These are phyloP conservation scores for Nannochloropsis gaditana DNA, from an alignment of 108 stramenopile species.

Conservation along the genomic window DNA sequence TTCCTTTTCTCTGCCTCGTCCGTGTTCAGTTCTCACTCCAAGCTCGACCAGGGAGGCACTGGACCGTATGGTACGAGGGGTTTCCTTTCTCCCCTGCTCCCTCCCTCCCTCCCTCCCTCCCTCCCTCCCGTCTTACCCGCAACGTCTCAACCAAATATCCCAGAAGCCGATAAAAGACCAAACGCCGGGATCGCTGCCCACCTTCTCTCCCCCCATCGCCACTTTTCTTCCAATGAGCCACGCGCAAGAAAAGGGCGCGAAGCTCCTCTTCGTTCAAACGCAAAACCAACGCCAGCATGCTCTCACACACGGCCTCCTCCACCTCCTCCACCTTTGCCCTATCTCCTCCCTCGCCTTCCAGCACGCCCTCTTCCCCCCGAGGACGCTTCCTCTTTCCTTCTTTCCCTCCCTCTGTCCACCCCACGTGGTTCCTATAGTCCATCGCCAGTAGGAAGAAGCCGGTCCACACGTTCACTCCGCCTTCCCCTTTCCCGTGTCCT, in stretches of 20 bases:
- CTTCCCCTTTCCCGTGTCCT: neutral
- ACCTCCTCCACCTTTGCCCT: neutral
- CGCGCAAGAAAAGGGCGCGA: slow-evolving; percentile 38
- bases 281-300: slow-evolving; percentile 40
- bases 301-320: slow-evolving; percentile 18
- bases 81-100: neutral
- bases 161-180: slow-evolving; percentile 42
- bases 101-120: neutral
- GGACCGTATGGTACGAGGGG: slow-evolving; percentile 12
- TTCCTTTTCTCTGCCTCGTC: neutral
- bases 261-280: slow-evolving; percentile 49
- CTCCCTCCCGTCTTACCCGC: slow-evolving; percentile 27
- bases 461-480: neutral
- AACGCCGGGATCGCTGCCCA: neutral
- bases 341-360: neutral
- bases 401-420: neutral
- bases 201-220: neutral
- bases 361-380: neutral
- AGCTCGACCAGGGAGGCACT: neutral
- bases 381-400: neutral
- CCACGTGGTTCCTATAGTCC: slow-evolving; percentile 19
- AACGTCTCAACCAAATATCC: slow-evolving; percentile 27
- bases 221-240: slow-evolving; percentile 44
- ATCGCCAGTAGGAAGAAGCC: slow-evolving; percentile 5
- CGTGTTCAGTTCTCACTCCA: slow-evolving; percentile 17